A percentile compares a stretch with the other conserved stretches of the same genome.
Evolutionary conservation across 2,329 filamentous ascomycete genomes (phyloP).

Genomic region (Fusarium armeniacum): DNA sequence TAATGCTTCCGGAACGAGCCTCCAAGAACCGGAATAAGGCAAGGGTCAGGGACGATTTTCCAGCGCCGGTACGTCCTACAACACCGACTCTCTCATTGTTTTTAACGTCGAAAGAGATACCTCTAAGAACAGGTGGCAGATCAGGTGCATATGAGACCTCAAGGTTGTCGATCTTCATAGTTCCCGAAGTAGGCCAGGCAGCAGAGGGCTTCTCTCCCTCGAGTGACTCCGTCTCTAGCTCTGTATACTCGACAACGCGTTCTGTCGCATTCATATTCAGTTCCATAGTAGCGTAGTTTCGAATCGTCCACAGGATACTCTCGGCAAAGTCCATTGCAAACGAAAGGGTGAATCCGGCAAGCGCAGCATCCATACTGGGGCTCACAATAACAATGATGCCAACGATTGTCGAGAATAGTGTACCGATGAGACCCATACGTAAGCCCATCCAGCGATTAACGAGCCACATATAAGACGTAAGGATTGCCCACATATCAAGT

Average conservation of each 20-base stretch:
- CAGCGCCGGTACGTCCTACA: slow-evolving; percentile 82
- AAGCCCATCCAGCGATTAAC: slow-evolving; percentile 84
- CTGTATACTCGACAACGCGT: slow-evolving; percentile 80
- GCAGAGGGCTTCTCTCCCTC: slow-evolving; percentile 73
- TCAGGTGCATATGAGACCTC: slow-evolving; percentile 80
- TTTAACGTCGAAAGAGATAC: slow-evolving; percentile 75
- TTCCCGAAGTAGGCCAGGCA: slow-evolving; percentile 81
- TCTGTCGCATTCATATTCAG: slow-evolving; percentile 85
- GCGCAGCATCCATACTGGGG: slow-evolving; percentile 73
- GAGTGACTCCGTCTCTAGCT: slow-evolving; percentile 75
- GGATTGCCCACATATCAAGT: slow-evolving; percentile 76
- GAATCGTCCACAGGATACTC: slow-evolving; percentile 74
- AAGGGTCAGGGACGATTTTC: slow-evolving; percentile 81
- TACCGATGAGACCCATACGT: slow-evolving; percentile 78
- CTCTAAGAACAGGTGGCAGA: slow-evolving; percentile 77
- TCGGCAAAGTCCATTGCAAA: slow-evolving; percentile 79
- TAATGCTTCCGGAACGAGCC: slow-evolving; percentile 73
- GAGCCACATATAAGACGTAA: slow-evolving; percentile 77
- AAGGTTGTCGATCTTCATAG: slow-evolving; percentile 79
- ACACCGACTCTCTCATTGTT: slow-evolving; percentile 80
- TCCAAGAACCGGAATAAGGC: slow-evolving; percentile 85
- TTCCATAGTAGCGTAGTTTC: slow-evolving; percentile 78
- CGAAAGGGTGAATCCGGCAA: slow-evolving; percentile 81
- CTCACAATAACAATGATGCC: slow-evolving; percentile 74
- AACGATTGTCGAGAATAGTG: slow-evolving; percentile 75